Evolutionary conservation across 2,329 filamentous ascomycete species (phyloP).

Genomic region (Penicillium sp.): DNA sequence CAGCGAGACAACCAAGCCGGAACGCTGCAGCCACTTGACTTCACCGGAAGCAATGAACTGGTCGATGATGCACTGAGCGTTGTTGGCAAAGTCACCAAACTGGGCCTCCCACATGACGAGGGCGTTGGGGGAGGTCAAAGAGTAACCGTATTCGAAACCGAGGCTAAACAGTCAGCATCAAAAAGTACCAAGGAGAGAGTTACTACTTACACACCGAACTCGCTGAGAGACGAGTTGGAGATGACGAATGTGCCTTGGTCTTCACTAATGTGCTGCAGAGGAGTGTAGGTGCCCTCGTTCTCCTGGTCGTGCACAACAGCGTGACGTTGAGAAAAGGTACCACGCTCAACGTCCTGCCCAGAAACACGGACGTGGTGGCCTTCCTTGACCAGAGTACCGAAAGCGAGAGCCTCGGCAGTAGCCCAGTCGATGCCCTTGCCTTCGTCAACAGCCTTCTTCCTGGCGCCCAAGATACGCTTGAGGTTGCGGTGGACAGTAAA

Average conservation of each 20-base stretch:
- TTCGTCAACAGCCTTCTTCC: slow-evolving; percentile 87
- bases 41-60: slow-evolving; percentile 98
- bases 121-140: slow-evolving; percentile 90
- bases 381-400: slow-evolving; percentile 84
- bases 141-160: slow-evolving; percentile 98
- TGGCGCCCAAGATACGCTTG: slow-evolving; percentile 86
- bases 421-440: slow-evolving; percentile 97
- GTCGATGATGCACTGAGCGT: slow-evolving; percentile 97
- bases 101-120: slow-evolving; percentile 99
- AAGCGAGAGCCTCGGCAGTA: slow-evolving; percentile 91
- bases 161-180: slow-evolving; percentile 66
- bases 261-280: slow-evolving; percentile 80
- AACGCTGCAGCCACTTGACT: slow-evolving; percentile 98
- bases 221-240: slow-evolving; percentile 84
- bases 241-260: slow-evolving; percentile 96
- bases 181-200: slow-evolving; percentile 1
- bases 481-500: slow-evolving; percentile 93
- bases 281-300: slow-evolving; percentile 87
- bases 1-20: slow-evolving; percentile 90
- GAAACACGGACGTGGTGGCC: slow-evolving; percentile 97
- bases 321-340: slow-evolving; percentile 97
- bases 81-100: slow-evolving; percentile 99
- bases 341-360: slow-evolving; percentile 97
- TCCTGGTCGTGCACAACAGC: slow-evolving; percentile 97
- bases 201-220: slow-evolving; percentile 60